Percentiles rank a stretch among this genome's conserved stretches.
phyloP scores from a whole-genome alignment of 805 yeast species.

The Candida tammaniensis region DNA sequence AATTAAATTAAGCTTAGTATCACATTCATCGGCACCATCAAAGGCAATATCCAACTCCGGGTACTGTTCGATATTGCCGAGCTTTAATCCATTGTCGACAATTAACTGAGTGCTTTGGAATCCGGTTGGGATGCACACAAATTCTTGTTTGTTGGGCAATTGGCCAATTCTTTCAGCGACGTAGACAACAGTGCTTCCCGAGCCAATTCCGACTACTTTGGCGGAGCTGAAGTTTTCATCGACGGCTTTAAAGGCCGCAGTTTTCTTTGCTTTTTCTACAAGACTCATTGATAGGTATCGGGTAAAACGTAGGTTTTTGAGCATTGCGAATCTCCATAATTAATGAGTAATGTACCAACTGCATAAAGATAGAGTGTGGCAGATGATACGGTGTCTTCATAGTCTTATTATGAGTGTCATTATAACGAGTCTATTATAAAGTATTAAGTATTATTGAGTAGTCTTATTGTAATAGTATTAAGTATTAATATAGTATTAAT shows the following conservation, averaged over 20 bases:
- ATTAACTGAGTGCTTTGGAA: constrained; percentile 90
- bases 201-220: constrained; percentile 86
- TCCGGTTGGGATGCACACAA: constrained; percentile 92
- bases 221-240: constrained; percentile 74
- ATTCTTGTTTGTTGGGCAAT: constrained; percentile 46
- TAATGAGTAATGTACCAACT: no score
- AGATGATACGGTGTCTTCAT: no score
- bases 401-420: no score
- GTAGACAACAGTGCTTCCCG: constrained; percentile 96
- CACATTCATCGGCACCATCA: constrained; percentile 99
- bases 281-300: no score
- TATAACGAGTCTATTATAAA: no score
- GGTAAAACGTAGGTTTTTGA: no score
- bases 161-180: constrained; percentile 93
- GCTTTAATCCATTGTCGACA: constrained; percentile 69
- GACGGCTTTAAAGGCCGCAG: constrained; percentile 90
- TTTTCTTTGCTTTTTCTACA: constrained; percentile 80
- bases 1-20: constrained; percentile 70
- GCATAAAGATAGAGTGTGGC: no score
- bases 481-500: no score
- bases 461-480: no score
- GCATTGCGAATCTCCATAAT: no score
- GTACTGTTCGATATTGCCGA: constrained; percentile 81
- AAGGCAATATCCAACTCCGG: constrained; percentile 87
- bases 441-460: no score